Base-by-base conservation (phyloP, 2,329 filamentous ascomycete genomes). In the Sarocladiaceae sp. region DNA sequence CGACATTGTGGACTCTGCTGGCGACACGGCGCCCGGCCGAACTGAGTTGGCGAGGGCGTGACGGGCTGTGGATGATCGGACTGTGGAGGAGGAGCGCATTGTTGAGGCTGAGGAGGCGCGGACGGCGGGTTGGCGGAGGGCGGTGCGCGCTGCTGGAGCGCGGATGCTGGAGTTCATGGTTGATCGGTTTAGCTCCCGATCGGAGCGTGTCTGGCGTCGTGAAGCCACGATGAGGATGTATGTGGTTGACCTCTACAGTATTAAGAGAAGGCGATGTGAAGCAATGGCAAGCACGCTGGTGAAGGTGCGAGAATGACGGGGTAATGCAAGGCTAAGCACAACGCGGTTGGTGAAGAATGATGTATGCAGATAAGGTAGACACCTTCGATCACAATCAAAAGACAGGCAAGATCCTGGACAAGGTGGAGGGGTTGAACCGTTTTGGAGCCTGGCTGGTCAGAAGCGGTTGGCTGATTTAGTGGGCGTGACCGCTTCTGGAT, bases 1-100 rank as follows among this genome's bases (percentile, higher is more conserved):
- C 13, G 77, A 75, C 29, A 54, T 52, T 13, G 87, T 65, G 4
- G 86, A 87, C 40, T 83, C 80, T 55, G 85, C 80, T n/a, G 88
- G 87, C 4, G 90, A 91, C 15, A 76, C 69, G 26, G 83, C 71
- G 29, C 69, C 67, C 20, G 54, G 54, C 20, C 49, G 40, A 8
- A 40, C 42, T 15, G 42, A 36, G 11, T 18, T 36, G 39, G 40
- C 29, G 25, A 40, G 31, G 29, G 55, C 55, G 49, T 64, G 57
- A 53, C 65, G 59, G 44, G 57, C 53, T 12, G 62, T 53, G 37
- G 64, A 62, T n/a, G 57, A 54, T 52, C 59, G 56, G 46, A 42
- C 33, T 20, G 31, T 39, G 15, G 51, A 53, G n/a, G 51, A 42
- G 4, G 50, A 40, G 23, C 50, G 26, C 39, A 35, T 17, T 3